Percentiles rank a stretch among this genome's conserved stretches.
These are phyloP conservation scores for Acacia melanoxylon DNA, from an alignment of 306 rosid species.

Conservation along the genomic window DNA sequence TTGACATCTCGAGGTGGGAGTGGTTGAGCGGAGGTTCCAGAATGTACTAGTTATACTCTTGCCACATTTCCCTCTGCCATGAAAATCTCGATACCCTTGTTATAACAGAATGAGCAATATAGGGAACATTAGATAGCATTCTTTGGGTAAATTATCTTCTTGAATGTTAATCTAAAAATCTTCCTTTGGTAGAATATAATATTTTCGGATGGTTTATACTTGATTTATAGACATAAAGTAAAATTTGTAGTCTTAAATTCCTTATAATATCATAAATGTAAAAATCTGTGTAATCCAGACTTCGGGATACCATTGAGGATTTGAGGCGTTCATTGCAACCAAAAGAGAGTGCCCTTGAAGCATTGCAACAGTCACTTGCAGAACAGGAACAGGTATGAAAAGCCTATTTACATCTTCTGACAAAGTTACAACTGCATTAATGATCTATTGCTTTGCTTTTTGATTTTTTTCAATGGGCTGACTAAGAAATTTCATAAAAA, in stretches of 20 bases:
- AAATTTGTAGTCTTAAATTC: constrained; percentile 23
- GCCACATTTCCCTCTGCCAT: constrained; percentile 12
- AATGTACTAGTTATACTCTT: constrained; percentile 7
- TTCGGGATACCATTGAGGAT: constrained; percentile 93
- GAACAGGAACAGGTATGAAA: constrained; percentile 92
- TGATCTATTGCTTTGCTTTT: not conserved
- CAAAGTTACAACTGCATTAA: not conserved
- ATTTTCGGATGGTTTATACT: constrained; percentile 1
- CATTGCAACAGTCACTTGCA: constrained; percentile 69
- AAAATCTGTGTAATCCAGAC: constrained; percentile 49
- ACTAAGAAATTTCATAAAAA: not conserved
- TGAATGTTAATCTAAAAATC: constrained; percentile 7
- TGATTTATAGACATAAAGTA: constrained; percentile 14
- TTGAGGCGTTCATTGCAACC: constrained; percentile 80
- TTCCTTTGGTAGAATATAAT: constrained; percentile 8
- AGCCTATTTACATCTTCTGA: not conserved
- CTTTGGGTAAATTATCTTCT: constrained; percentile 12
- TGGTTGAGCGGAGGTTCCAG: not conserved
- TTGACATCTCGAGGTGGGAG: not conserved
- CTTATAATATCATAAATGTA: constrained; percentile 24
- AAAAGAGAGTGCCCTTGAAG: constrained; percentile 82
- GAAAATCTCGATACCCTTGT: constrained; percentile 11
- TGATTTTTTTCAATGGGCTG: not conserved
- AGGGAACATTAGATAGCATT: constrained; percentile 19
- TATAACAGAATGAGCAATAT: constrained; percentile 10